Evolutionary conservation across 163 green algal genomes (phyloP).

Genomic region (Prototheca cutis): DNA sequence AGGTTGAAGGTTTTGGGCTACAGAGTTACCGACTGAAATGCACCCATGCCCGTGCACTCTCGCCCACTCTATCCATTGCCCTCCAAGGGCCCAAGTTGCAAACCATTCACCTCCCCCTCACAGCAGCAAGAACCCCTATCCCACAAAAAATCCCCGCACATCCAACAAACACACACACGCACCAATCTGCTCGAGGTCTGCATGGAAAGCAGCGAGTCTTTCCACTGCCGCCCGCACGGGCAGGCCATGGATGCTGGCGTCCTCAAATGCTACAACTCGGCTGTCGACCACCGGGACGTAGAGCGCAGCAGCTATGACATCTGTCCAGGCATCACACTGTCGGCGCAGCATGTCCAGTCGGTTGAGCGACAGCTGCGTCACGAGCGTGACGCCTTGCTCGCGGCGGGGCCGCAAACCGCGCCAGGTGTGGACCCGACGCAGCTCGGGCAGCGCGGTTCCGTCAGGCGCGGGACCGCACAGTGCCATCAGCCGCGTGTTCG

Average conservation of each 20-base stretch:
- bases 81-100: too few species aligned
- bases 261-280: too few species aligned
- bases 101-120: too few species aligned
- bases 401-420: background rate
- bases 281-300: slow-evolving; percentile 32
- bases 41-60: too few species aligned
- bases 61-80: too few species aligned
- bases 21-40: too few species aligned
- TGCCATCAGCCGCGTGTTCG: background rate
- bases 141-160: too few species aligned
- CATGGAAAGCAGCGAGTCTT: slow-evolving; percentile 7
- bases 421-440: background rate
- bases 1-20: too few species aligned
- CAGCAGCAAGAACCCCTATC: too few species aligned
- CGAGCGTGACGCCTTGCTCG: slow-evolving; percentile 21
- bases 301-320: slow-evolving; percentile 22
- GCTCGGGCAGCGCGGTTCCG: background rate
- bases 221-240: background rate
- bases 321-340: slow-evolving; percentile 28
- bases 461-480: background rate
- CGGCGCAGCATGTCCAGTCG: slow-evolving; percentile 25
- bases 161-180: too few species aligned
- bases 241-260: background rate
- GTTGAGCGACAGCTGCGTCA: slow-evolving; percentile 38
- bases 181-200: slow-evolving; percentile 17